phyloP scores from a whole-genome alignment of 2,329 filamentous ascomycete genomes.

The Ceratocystis harringtonii region DNA sequence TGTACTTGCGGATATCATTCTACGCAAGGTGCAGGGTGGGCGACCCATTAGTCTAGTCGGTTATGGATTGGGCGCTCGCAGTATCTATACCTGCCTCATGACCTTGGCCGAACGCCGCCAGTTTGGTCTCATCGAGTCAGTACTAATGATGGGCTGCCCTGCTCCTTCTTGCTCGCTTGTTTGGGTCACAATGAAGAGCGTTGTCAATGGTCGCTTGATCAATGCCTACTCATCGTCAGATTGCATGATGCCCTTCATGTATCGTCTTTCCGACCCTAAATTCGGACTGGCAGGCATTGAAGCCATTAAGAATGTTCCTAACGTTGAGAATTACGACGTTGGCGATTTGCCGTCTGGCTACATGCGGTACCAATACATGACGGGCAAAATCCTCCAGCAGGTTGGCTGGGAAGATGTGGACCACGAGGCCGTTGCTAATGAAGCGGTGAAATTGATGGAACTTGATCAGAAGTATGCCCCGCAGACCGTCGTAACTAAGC shows the following conservation, averaged over 20 bases:
- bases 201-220: slow-evolving; percentile 69
- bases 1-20: slow-evolving; percentile 66
- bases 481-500: background rate
- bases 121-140: slow-evolving; percentile 77
- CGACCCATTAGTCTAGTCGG: slow-evolving; percentile 67
- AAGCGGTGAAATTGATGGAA: slow-evolving; percentile 23
- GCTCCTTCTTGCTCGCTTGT: slow-evolving; percentile 55
- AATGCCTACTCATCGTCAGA: slow-evolving; percentile 84
- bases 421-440: slow-evolving; percentile 20
- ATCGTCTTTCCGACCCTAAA: slow-evolving; percentile 66
- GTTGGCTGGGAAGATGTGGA: slow-evolving; percentile 56
- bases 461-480: slow-evolving; percentile 27
- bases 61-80: slow-evolving; percentile 66
- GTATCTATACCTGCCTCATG: slow-evolving; percentile 74
- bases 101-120: slow-evolving; percentile 63
- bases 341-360: slow-evolving; percentile 53
- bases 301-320: slow-evolving; percentile 48
- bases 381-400: slow-evolving; percentile 50
- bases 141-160: slow-evolving; percentile 69
- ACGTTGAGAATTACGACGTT: slow-evolving; percentile 53
- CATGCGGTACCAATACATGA: slow-evolving; percentile 51
- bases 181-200: slow-evolving; percentile 64
- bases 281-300: slow-evolving; percentile 77
- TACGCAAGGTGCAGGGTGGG: slow-evolving; percentile 70
- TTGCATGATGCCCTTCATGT: slow-evolving; percentile 76